Percentiles rank a stretch among this genome's conserved stretches.
Evolutionary conservation across 306 rosid genomes (phyloP).

Genomic region (Canavalia gladiata): DNA sequence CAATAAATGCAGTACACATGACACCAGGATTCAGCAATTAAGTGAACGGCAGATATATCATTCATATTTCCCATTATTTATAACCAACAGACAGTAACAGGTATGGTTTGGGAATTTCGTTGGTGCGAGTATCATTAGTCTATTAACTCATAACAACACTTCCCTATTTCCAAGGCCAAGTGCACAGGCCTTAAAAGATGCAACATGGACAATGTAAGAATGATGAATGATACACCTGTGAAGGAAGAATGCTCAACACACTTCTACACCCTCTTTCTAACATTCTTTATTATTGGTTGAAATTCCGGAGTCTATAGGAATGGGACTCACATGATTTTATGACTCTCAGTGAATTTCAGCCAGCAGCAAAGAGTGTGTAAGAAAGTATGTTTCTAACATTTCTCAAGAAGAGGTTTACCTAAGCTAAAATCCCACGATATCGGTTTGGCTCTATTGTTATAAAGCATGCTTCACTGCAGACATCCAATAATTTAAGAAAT

Average conservation of each 20-base stretch:
- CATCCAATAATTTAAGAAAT: slow-evolving; percentile 19
- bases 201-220: slow-evolving; percentile 1
- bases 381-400: neutral
- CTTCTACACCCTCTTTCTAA: neutral
- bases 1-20: slow-evolving; percentile 19
- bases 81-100: neutral
- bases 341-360: neutral
- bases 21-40: neutral
- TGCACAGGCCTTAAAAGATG: neutral
- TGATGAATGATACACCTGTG: neutral
- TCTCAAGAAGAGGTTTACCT: neutral
- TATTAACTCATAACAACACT: neutral
- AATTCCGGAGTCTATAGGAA: neutral
- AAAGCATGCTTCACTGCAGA: slow-evolving; percentile 2
- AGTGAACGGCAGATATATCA: slow-evolving; percentile 8
- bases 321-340: neutral
- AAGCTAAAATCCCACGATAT: neutral
- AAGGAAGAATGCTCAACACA: neutral
- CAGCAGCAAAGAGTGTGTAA: neutral
- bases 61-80: neutral
- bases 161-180: neutral
- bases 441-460: neutral
- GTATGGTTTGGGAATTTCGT: neutral
- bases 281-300: neutral
- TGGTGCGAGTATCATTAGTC: neutral